Evolutionary conservation across 768 basidiomycete species (phyloP), one percentile per base, ranked within the genome.

Genomic region (Lactarius evosmus): DNA sequence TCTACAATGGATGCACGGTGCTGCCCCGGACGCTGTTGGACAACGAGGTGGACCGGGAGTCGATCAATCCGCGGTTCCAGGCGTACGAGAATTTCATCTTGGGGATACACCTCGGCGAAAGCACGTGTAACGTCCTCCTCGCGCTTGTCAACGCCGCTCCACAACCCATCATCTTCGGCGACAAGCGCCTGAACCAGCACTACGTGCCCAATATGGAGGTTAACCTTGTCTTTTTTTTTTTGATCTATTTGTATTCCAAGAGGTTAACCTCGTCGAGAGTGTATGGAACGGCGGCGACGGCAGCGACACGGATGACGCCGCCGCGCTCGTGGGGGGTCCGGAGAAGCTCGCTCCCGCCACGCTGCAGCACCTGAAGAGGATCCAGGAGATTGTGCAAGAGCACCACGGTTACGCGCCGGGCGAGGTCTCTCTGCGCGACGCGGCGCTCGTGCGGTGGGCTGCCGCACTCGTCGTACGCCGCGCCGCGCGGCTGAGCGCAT

Each of bases 11-110:
- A 88, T 86, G 95, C 61, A 80, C 83, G 12, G 85, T 88, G 57
- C 83, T 99, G 14, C 95, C 95, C 5, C 83, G 86, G 7, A 97
- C 96, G 1, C 84, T 90, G 3, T 97, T 86, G 70, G 97, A 99
- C 75, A 95, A 91, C 76, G 85, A 88, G 66, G 79, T 98, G 25
- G 97, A 99, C 75, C 88, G 97, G 57, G 85, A 89, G 71, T 93
- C 89, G 62, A 98, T 98, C 76, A 99, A 99, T 71, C 95, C 95
- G 30, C 80, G 83, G 38, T 89, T 83, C 73, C 97, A 98, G 74
- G 91, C 91, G 2, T 98, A 94, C 73, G 97, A 99, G 76, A 99
- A 98, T 78, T 93, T 97, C 78, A 90, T 99, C 69, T 97, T 94
- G 1, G 97, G 97, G 61, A 98, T 99, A 96, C 98, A 99, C 75